These are phyloP conservation scores for Peronospora tabacina DNA, from an alignment of 352 stramenopile genomes.

Conservation along the genomic window DNA sequence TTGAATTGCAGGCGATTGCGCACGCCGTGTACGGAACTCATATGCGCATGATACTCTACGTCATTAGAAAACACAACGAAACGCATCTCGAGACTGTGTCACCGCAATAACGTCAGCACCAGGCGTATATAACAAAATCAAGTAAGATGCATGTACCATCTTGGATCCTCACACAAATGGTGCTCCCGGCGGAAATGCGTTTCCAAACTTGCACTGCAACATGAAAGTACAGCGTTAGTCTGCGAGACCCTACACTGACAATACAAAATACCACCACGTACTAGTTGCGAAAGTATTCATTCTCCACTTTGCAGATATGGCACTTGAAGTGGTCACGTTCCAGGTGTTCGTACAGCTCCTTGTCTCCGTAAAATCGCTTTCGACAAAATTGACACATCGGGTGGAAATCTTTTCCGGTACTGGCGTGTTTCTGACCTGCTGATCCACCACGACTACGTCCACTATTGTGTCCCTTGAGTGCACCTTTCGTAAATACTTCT, in stretches of 20 bases:
- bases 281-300: constrained; percentile 89
- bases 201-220: constrained; percentile 65
- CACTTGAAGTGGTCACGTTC: constrained; percentile 88
- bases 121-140: neutral
- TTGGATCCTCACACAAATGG: constrained; percentile 74
- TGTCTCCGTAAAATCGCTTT: constrained; percentile 77
- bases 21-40: constrained; percentile 67
- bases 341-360: constrained; percentile 81
- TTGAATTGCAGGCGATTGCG: constrained; percentile 67
- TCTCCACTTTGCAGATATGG: constrained; percentile 82
- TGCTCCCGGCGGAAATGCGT: constrained; percentile 81
- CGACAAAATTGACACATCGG: constrained; percentile 87
- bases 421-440: constrained; percentile 35
- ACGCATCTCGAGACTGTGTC: constrained; percentile 60
- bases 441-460: constrained; percentile 37
- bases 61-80: constrained; percentile 85
- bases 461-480: constrained; percentile 59
- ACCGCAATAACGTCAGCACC: constrained; percentile 6
- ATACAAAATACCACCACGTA: constrained; percentile 11
- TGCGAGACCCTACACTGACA: neutral
- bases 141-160: constrained; percentile 39
- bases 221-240: constrained; percentile 11
- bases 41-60: constrained; percentile 83
- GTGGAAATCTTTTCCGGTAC: constrained; percentile 70
- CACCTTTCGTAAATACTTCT: constrained; percentile 66